These are phyloP conservation scores for Chrysosphaeria jannelii DNA, from an alignment of 2,329 filamentous ascomycete species.

Conservation along the genomic window DNA sequence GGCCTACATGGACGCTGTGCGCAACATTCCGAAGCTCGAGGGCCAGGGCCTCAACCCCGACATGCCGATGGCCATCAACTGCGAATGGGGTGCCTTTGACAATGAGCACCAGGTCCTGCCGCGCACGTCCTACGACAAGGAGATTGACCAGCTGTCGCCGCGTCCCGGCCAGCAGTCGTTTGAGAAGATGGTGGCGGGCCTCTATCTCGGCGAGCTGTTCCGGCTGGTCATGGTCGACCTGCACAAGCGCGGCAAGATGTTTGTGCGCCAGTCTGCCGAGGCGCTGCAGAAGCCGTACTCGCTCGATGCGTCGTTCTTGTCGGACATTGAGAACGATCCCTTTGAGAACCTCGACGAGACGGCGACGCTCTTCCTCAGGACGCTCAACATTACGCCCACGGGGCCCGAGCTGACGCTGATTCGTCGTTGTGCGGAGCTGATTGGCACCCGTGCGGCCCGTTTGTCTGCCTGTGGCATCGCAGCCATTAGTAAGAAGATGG, in stretches of 20 bases:
- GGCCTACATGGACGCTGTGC: constrained; percentile 86
- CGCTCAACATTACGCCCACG: constrained; percentile 39
- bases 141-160: constrained; percentile 73
- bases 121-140: constrained; percentile 55
- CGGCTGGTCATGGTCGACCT: constrained; percentile 63
- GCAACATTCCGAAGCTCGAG: constrained; percentile 75
- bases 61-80: constrained; percentile 82
- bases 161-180: constrained; percentile 84
- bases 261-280: constrained; percentile 54
- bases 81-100: constrained; percentile 91
- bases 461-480: constrained; percentile 85
- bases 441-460: constrained; percentile 78
- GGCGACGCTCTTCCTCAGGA: constrained; percentile 46
- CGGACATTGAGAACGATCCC: constrained; percentile 74
- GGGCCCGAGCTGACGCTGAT: constrained; percentile 65
- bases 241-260: constrained; percentile 55
- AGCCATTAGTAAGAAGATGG: constrained; percentile 92
- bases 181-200: constrained; percentile 90
- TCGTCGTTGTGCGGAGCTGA: constrained; percentile 70
- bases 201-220: constrained; percentile 88
- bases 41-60: constrained; percentile 68
- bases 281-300: constrained; percentile 64
- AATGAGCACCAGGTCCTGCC: constrained; percentile 77
- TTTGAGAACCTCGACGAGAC: constrained; percentile 90
- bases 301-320: constrained; percentile 78